Evolutionary conservation across 1,284 basidiomycete genomes (phyloP).

Genomic region (Ganoderma lingzhi): DNA sequence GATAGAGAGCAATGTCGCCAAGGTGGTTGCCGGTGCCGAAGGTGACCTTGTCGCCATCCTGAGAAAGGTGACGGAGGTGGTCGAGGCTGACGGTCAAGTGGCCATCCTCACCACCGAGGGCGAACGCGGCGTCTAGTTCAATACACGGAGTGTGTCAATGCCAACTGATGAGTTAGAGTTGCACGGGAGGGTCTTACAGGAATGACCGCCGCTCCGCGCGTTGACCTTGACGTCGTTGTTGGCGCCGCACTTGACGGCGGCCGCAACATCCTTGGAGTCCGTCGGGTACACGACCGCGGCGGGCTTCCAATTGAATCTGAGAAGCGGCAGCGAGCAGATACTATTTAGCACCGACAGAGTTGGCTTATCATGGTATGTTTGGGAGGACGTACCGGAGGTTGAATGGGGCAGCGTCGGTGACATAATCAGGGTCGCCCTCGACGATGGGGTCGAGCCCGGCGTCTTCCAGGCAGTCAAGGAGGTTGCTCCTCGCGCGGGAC

Average conservation of each 20-base stretch:
- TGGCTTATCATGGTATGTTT: not conserved
- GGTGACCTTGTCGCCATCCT: slow-evolving; percentile 16
- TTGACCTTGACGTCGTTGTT: slow-evolving; percentile 20
- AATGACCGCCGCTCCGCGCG: slow-evolving; percentile 23
- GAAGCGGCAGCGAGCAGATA: not conserved
- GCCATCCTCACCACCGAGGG: slow-evolving; percentile 20
- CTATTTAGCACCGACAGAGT: too few species aligned
- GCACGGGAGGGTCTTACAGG: slow-evolving; percentile 13
- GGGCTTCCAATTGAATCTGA: slow-evolving; percentile 16
- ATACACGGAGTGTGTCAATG: not conserved
- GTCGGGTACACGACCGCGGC: slow-evolving; percentile 15
- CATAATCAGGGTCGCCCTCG: slow-evolving; percentile 16
- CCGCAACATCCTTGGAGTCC: slow-evolving; percentile 10
- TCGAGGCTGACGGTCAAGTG: slow-evolving; percentile 24
- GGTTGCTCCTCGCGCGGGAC: slow-evolving; percentile 3
- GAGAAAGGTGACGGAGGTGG: slow-evolving; percentile 18
- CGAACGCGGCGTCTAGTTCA: slow-evolving; percentile 18
- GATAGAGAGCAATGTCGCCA: slow-evolving; percentile 23
- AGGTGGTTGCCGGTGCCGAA: slow-evolving; percentile 20
- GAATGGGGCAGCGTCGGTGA: slow-evolving; percentile 15
- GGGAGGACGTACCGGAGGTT: slow-evolving; percentile 18
- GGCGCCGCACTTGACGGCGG: slow-evolving; percentile 19
- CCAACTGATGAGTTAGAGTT: too few species aligned
- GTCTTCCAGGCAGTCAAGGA: slow-evolving; percentile 14
- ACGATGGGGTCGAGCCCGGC: slow-evolving; percentile 19